phyloP scores from a whole-genome alignment of 768 basidiomycete genomes.

The Leccinum uliginosum region DNA sequence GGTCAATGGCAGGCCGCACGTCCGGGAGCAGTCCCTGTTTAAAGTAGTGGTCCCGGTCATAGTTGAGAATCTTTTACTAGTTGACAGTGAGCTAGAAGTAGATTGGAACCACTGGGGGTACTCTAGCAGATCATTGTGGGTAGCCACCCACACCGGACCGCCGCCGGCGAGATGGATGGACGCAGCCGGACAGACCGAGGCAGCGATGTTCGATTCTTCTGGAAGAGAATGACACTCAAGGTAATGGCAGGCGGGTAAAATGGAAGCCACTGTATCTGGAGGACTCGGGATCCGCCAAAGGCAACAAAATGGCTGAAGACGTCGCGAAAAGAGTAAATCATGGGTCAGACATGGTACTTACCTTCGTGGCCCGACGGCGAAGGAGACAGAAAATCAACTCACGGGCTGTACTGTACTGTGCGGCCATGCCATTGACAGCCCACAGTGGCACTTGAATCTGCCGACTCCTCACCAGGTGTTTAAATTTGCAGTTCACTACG shows the following conservation, averaged over 20 bases:
- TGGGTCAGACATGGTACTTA: background rate
- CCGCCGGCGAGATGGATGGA: background rate
- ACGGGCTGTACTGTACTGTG: background rate
- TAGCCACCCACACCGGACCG: background rate
- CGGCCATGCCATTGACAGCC: background rate
- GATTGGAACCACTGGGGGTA: too few relatives aligned
- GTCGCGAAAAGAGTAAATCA: background rate
- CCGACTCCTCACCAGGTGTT: background rate
- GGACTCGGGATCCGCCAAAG: background rate
- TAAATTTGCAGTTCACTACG: too few relatives aligned
- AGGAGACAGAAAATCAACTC: background rate
- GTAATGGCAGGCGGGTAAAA: background rate
- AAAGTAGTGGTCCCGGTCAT: background rate
- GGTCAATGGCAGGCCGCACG: background rate
- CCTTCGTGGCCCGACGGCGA: background rate
- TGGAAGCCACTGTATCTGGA: background rate
- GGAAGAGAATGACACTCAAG: background rate
- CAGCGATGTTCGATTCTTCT: background rate
- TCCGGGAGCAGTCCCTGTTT: background rate
- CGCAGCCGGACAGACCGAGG: background rate
- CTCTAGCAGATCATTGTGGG: background rate
- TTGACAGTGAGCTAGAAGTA: too few relatives aligned
- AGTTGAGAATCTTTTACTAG: too few relatives aligned
- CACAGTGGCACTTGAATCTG: background rate
- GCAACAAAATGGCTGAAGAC: background rate